These are phyloP conservation scores for Postia placenta DNA, from an alignment of 768 basidiomycete species.

Conservation along the genomic window DNA sequence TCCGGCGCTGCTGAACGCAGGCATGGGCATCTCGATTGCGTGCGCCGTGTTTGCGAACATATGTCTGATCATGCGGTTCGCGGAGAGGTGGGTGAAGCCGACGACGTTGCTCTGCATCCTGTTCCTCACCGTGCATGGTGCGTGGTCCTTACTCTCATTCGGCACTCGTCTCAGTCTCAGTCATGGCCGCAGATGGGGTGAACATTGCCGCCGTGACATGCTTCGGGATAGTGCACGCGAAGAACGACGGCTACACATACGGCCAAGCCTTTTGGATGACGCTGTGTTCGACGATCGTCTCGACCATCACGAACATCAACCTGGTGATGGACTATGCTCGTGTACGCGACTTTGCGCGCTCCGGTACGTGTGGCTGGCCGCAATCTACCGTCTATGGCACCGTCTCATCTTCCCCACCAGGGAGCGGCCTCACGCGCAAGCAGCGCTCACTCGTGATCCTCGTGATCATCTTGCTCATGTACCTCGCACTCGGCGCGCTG, in stretches of 20 bases:
- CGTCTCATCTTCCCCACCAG: too few species aligned
- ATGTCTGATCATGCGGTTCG: constrained; percentile 62
- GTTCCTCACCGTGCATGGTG: constrained; percentile 67
- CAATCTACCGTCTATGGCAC: too few species aligned
- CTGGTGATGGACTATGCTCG: constrained; percentile 54
- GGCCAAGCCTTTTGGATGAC: constrained; percentile 70
- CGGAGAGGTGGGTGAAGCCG: constrained; percentile 57
- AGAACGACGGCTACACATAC: constrained; percentile 64
- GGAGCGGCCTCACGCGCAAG: constrained; percentile 74
- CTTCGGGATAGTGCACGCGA: constrained; percentile 59
- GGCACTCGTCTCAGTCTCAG: neutral
- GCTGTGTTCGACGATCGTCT: constrained; percentile 65
- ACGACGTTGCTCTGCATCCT: constrained; percentile 62
- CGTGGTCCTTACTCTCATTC: constrained; percentile 12
- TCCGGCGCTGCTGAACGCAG: constrained; percentile 51
- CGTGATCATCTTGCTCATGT: constrained; percentile 66
- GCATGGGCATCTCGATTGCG: constrained; percentile 58
- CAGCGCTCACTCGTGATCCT: constrained; percentile 78
- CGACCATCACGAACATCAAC: constrained; percentile 59
- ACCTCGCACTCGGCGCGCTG: constrained; percentile 69
- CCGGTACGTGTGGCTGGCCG: constrained; percentile 47
- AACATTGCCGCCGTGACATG: constrained; percentile 52
- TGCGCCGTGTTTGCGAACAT: constrained; percentile 65
- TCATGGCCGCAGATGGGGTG: constrained; percentile 47
- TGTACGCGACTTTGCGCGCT: constrained; percentile 57